These are phyloP conservation scores for Meredithiella fracta DNA, from an alignment of 2,329 filamentous ascomycete species.

Conservation along the genomic window DNA sequence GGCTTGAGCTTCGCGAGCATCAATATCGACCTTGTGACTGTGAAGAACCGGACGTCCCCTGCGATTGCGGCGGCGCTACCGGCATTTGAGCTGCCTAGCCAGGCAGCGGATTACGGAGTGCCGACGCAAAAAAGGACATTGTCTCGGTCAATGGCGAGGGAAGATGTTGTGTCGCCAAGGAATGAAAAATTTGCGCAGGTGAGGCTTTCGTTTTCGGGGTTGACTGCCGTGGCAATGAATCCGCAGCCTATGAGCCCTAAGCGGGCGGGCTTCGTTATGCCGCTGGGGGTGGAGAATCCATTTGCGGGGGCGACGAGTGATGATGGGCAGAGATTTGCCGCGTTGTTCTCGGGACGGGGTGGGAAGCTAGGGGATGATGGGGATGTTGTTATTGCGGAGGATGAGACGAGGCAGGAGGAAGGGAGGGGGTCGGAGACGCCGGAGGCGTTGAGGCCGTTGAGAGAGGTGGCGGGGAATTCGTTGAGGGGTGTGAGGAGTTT, in stretches of 20 bases:
- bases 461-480: constrained; percentile 45
- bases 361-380: background rate
- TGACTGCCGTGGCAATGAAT: constrained; percentile 10
- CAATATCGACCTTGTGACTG: constrained; percentile 3
- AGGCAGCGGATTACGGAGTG: constrained; percentile 4
- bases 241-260: constrained; percentile 26
- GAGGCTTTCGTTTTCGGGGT: constrained; percentile 7
- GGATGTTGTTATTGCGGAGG: constrained; percentile 40
- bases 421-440: constrained; percentile 30
- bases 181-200: background rate
- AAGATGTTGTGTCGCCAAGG: constrained; percentile 6
- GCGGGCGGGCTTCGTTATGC: constrained; percentile 40
- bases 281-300: constrained; percentile 26
- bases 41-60: constrained; percentile 1
- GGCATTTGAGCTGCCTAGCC: constrained; percentile 4
- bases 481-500: constrained; percentile 26
- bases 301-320: constrained; percentile 17
- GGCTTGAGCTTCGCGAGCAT: constrained; percentile 3
- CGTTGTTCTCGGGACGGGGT: constrained; percentile 22
- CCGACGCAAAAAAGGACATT: background rate
- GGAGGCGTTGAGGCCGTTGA: constrained; percentile 41
- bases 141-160: constrained; percentile 1
- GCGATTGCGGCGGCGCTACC: background rate
- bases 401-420: constrained; percentile 42
- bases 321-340: constrained; percentile 24